These are phyloP conservation scores for Fusarium poae DNA, from an alignment of 2,329 filamentous ascomycete genomes.

Conservation along the genomic window DNA sequence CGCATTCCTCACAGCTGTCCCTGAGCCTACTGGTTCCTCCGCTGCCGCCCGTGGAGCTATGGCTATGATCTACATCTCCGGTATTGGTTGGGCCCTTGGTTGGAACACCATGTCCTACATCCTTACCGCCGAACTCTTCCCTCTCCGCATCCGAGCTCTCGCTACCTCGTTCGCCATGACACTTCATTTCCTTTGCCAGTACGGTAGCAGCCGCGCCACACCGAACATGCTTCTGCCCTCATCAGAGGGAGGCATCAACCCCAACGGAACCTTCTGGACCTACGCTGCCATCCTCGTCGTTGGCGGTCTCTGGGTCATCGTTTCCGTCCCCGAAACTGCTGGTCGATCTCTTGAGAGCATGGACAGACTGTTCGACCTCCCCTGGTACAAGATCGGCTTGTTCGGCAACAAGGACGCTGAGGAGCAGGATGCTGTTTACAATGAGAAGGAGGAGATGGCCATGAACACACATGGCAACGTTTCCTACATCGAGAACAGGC, in stretches of 20 bases:
- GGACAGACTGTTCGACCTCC: constrained; percentile 25
- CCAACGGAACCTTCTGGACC: constrained; percentile 24
- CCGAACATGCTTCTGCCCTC: constrained; percentile 17
- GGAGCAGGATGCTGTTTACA: constrained; percentile 20
- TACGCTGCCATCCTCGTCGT: constrained; percentile 12
- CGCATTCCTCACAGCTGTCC: constrained; percentile 14
- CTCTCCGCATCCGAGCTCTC: constrained; percentile 28
- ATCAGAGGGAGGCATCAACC: constrained; percentile 20
- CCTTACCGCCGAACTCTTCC: constrained; percentile 31
- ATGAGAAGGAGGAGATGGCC: constrained; percentile 19
- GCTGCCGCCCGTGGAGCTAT: constrained; percentile 20
- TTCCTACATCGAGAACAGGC: constrained; percentile 18
- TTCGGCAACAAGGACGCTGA: constrained; percentile 28
- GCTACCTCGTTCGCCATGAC: constrained; percentile 25
- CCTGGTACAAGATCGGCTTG: constrained; percentile 26
- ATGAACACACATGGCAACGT: constrained; percentile 11
- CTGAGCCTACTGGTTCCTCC: background rate
- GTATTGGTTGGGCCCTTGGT: constrained; percentile 37
- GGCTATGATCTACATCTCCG: constrained; percentile 33
- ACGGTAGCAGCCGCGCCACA: constrained; percentile 23
- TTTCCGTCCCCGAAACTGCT: constrained; percentile 19
- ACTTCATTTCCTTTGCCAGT: constrained; percentile 21
- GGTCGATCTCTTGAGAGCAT: constrained; percentile 27
- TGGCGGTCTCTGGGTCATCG: constrained; percentile 17
- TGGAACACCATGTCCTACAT: constrained; percentile 39